Evolutionary conservation across 225 moss, liverwort and hornwort genomes (phyloP), one percentile per base, ranked within the genome.

Genomic region (Rhytidiadelphus loreus): DNA sequence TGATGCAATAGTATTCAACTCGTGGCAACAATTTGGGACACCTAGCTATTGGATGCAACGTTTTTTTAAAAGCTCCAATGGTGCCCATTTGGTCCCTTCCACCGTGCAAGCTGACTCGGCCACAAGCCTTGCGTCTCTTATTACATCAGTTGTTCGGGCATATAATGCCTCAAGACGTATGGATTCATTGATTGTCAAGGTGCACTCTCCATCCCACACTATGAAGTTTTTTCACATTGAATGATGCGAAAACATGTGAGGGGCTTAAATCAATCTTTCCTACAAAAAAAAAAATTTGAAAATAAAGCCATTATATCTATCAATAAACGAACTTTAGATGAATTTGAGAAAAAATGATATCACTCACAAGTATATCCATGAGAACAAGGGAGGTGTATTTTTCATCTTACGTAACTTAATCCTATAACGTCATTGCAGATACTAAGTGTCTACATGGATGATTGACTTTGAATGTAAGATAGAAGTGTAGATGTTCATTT

Each of bases 31-130:
- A 57, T 98, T 95, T 87, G 98, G 98, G 44, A 98, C 98, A 1
- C 98, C 98, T 6, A 96, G 98, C 84, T 98, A 96, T 37, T 98
- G 97, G 97, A 94, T 97, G 70, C 98, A 98, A 70, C 93, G 85
- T 30, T 87, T 98, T 74, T 98, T 98, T 50, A 97, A 95, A 85
- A 82, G 89, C 57, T 98, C 98, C 18, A 96, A 92, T 78, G 96
- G 95, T 44, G 95, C 96, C 41, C 66, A 55, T 46, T 92, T 98
- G 16, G 66, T 98, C 6, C 89, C 92, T 29, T 94, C 93, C 48
- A 58, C 86, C 1, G 30, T 96, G 53, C 46, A 88, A 46, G 92
- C 89, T 18, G 85, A 93, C 59, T 79, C 79, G 6, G 21, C 89
- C 20, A 78, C 85, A 4, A 92, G 63, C 66, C 89, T 95, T 39